Percentiles rank a stretch among this genome's conserved stretches.
phyloP scores from a whole-genome alignment of 1,139 yeast genomes.

The Hansenula sp. region DNA sequence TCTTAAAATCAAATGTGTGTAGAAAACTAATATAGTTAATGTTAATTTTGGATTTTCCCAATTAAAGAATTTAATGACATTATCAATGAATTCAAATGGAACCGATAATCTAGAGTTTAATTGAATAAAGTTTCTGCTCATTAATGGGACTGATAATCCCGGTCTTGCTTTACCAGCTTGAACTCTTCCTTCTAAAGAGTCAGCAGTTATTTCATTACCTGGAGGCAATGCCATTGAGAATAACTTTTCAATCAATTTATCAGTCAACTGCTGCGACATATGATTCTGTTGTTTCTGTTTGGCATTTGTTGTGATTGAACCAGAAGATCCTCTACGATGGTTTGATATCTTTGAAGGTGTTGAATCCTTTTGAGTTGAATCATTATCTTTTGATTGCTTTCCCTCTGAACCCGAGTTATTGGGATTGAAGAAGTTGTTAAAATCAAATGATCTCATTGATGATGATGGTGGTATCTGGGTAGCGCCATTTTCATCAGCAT shows the following conservation, averaged over 20 bases:
- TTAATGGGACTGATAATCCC: constrained; percentile 59
- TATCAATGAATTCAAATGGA: constrained; percentile 57
- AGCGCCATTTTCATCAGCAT: background rate
- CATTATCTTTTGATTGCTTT: background rate
- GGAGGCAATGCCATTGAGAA: constrained; percentile 70
- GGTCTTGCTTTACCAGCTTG: constrained; percentile 63
- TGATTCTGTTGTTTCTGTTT: constrained; percentile 2
- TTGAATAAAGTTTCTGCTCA: constrained; percentile 65
- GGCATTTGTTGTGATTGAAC: background rate
- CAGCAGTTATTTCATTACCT: constrained; percentile 37
- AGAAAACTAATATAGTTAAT: constrained; percentile 48
- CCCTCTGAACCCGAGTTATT: background rate
- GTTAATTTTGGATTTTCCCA: constrained; percentile 70
- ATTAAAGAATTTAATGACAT: constrained; percentile 44
- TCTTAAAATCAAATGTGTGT: constrained; percentile 56
- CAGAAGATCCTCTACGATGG: background rate
- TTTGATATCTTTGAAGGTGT: background rate
- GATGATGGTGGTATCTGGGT: background rate
- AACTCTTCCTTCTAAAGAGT: constrained; percentile 41
- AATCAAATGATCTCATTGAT: background rate
- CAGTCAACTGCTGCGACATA: constrained; percentile 42
- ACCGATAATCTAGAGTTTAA: constrained; percentile 61
- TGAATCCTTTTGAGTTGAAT: background rate
- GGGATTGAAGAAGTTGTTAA: constrained; percentile 1
- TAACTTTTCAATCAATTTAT: constrained; percentile 65